Conservation (phyloP, 2,329 filamentous ascomycete genomes). For the Arthrinium phaeospermum region DNA sequence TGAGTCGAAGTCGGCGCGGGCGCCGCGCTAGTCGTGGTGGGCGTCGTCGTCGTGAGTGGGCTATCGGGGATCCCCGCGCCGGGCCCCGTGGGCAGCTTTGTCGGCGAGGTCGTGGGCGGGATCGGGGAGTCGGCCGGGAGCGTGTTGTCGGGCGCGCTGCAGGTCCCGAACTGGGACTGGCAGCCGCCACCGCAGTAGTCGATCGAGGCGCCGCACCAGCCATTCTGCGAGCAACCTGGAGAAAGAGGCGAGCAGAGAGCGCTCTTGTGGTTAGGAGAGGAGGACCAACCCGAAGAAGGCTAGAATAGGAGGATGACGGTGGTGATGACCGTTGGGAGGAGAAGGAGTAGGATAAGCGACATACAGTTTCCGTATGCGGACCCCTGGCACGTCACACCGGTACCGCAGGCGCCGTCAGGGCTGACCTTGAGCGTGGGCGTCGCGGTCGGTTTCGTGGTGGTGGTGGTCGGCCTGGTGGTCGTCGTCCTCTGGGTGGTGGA, state of each 20-base stretch:
- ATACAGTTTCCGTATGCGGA: constrained; percentile 37
- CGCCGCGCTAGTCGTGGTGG: neutral
- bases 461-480: constrained; percentile 20
- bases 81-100: constrained; percentile 20
- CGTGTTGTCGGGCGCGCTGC: constrained; percentile 27
- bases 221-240: constrained; percentile 35
- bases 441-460: constrained; percentile 25
- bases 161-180: constrained; percentile 32
- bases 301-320: neutral
- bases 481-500: constrained; percentile 16
- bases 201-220: constrained; percentile 36
- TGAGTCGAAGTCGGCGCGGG: constrained; percentile 21
- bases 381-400: constrained; percentile 35
- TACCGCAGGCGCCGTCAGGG: constrained; percentile 34
- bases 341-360: constrained; percentile 24
- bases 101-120: constrained; percentile 26
- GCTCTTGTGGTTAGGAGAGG: neutral
- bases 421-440: constrained; percentile 33
- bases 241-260: constrained; percentile 15
- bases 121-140: constrained; percentile 32
- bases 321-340: neutral
- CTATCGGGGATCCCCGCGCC: constrained; percentile 26
- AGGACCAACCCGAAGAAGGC: neutral
- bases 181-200: constrained; percentile 37
- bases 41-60: neutral